Percentiles rank a stretch among this genome's conserved stretches.
These are phyloP conservation scores for Draba incana DNA, from an alignment of 345 rosid species.

Conservation along the genomic window DNA sequence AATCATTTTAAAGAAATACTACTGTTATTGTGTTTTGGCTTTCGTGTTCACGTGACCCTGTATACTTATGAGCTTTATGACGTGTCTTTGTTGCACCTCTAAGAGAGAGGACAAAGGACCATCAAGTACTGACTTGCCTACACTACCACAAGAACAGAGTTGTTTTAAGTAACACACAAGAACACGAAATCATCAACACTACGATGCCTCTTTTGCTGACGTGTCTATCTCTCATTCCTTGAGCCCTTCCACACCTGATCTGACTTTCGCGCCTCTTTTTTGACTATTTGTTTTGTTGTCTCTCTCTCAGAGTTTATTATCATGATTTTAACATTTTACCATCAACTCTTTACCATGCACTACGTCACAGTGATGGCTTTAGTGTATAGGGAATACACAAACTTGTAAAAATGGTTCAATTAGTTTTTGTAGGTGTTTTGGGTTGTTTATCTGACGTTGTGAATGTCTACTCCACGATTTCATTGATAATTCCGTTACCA, in stretches of 20 bases:
- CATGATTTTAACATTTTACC: slow-evolving; percentile 16
- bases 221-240: slow-evolving; percentile 24
- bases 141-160: slow-evolving; percentile 13
- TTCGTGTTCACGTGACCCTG: slow-evolving; percentile 40
- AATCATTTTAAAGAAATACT: slow-evolving; percentile 28
- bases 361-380: no score
- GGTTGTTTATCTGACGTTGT: no score
- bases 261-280: slow-evolving; percentile 45
- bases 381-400: no score
- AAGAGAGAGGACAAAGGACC: slow-evolving; percentile 31
- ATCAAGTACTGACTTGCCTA: slow-evolving; percentile 41
- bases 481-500: no score
- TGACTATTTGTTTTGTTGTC: slow-evolving; percentile 18
- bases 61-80: slow-evolving; percentile 36
- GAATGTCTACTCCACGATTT: no score
- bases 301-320: neutral
- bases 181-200: slow-evolving; percentile 30
- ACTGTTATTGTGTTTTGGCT: slow-evolving; percentile 6
- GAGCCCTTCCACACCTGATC: slow-evolving; percentile 30
- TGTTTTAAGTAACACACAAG: slow-evolving; percentile 4
- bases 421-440: no score
- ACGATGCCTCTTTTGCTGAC: slow-evolving; percentile 26
- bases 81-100: slow-evolving; percentile 29
- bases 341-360: no score
- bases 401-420: no score